Percentiles rank a stretch among this genome's conserved stretches.
Evolutionary conservation across 345 rosid genomes (phyloP).

Genomic region (Angophora floribunda): DNA sequence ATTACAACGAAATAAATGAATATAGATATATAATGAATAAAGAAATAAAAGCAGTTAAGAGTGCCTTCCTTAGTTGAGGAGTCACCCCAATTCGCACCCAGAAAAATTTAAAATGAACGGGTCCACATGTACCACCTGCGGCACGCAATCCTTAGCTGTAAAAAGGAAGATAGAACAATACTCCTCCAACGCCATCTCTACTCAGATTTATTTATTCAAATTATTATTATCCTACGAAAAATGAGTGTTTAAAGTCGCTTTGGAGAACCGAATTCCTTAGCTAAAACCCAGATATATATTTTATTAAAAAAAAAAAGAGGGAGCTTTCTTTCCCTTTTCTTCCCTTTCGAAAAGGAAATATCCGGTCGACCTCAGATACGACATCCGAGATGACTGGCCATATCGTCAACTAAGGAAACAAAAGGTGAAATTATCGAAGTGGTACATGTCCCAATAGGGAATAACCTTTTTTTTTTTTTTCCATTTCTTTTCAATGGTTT

Average conservation of each 20-base stretch:
- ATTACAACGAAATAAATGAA: not conserved
- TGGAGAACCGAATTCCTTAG: conserved; percentile 2
- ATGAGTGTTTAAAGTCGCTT: not conserved
- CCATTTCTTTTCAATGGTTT: not conserved
- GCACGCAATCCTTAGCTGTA: conserved; percentile 4
- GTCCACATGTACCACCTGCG: conserved; percentile 2
- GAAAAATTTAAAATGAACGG: not conserved
- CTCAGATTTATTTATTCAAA: not conserved
- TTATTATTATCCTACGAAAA: not conserved
- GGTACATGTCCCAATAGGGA: not conserved
- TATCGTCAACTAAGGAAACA: not conserved
- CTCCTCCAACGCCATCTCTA: not conserved
- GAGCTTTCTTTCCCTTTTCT: not conserved
- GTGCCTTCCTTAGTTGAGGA: not conserved
- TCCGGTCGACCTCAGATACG: not conserved
- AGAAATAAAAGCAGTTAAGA: not conserved
- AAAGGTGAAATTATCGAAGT: not conserved
- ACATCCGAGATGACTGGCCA: not conserved
- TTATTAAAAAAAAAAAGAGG: not conserved
- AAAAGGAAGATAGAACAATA: not conserved
- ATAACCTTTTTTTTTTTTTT: too few relatives aligned
- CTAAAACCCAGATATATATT: not conserved
- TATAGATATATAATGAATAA: not conserved
- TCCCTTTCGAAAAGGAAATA: not conserved
- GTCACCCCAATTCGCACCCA: not conserved